Conservation (phyloP, 1,139 yeast species). For the Candida neerlandica region DNA sequence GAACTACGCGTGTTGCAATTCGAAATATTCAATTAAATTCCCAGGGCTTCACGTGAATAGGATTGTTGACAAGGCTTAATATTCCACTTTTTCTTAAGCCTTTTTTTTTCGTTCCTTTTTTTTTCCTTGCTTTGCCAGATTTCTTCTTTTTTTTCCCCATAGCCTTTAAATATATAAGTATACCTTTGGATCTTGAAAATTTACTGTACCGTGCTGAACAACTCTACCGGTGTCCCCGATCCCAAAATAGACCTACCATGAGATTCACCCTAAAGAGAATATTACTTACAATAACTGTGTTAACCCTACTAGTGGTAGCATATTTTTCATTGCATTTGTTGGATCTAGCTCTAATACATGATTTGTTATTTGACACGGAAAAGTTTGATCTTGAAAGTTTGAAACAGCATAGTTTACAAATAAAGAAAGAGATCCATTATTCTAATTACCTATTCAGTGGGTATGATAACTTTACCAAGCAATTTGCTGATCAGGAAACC, state of each 20-base stretch:
- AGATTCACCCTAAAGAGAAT: slow-evolving; percentile 20
- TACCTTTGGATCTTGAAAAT: too few species aligned
- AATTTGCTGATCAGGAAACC: slow-evolving; percentile 16
- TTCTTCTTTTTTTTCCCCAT: too few species aligned
- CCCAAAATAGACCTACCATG: slow-evolving; percentile 13
- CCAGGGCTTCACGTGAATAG: too few species aligned
- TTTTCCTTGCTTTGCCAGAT: too few species aligned
- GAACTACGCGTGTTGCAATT: too few species aligned
- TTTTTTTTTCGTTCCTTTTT: background rate
- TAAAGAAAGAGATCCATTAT: slow-evolving; percentile 29
- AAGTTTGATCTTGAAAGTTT: slow-evolving; percentile 15
- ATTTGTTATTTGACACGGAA: slow-evolving; percentile 6
- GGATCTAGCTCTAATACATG: slow-evolving; percentile 2
- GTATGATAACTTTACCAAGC: slow-evolving; percentile 23
- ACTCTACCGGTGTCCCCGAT: too few species aligned
- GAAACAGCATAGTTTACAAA: slow-evolving; percentile 15
- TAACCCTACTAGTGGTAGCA: slow-evolving; percentile 6
- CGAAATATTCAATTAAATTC: background rate
- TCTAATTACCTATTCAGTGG: slow-evolving; percentile 31
- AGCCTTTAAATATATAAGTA: too few species aligned
- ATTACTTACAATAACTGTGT: background rate
- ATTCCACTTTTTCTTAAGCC: background rate
- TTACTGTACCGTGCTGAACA: too few species aligned
- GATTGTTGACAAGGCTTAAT: background rate
- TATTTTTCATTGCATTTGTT: slow-evolving; percentile 5